Base-by-base conservation (phyloP, 495 filamentous ascomycete genomes). In the Pseudomonodictys pantanalensis region DNA sequence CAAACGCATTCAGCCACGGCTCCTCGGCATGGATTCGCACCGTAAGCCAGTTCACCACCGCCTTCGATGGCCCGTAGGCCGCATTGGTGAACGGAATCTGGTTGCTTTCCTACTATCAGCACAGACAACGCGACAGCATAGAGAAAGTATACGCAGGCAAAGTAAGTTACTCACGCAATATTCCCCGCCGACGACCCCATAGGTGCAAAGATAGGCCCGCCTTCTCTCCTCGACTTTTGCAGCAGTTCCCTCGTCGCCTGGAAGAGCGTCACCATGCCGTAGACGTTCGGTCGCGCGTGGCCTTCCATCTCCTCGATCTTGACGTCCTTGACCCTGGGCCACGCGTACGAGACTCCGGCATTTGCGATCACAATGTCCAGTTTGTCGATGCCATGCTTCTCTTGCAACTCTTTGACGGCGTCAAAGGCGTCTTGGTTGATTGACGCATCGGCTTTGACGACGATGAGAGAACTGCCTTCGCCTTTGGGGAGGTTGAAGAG, bases 331-430 rank as follows among this genome's bases (percentile, higher is more conserved):
- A 35, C 32, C 32, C 15, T 35, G 32, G 32, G 32, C 32, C 32
- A 35, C 32, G 15, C 32, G 15, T 35, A 35, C 32, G 32, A 35
- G 50, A 64, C 51, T 2, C 55, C 61, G 1, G 61, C 61, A 39
- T 11, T 43, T 1, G 55, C 43, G 39, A 64, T 55, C 17, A 64
- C 61, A 5, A 64, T 53, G 35, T 64, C 61, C 29, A 64, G 22
- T 35, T 50, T 17, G 7, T 52, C 25, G 32, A 64, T 64, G 1
- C 49, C 61, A 11, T 63, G n/a, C n/a, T 11, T 18, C 5, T 20
- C n/a, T 2, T 46, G 6, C 17, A 64, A 22, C 12, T 28, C n/a
- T 10, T 22, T 26, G 17, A 58, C 39, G 26, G 60, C 60, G 11
- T 52, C 35, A 20, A 44, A 54, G 7, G 55, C n/a, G 49, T 64